phyloP scores from a whole-genome alignment of 331 rosid species.

The Malus hybrid region DNA sequence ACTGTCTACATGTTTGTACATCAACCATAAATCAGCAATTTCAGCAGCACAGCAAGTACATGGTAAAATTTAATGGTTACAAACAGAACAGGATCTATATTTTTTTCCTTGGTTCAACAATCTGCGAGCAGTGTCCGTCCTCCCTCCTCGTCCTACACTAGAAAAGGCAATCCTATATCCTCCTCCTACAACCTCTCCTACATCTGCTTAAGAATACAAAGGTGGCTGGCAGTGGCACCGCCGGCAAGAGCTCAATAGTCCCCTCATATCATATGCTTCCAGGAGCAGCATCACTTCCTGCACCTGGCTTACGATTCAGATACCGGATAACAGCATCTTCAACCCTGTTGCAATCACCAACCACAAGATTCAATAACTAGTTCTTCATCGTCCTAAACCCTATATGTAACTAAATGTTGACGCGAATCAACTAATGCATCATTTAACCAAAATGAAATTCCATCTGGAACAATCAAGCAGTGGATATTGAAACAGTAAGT shows the following conservation, averaged over 20 bases:
- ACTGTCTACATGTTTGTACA: conserved; percentile 16
- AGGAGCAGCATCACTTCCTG: conserved; percentile 78
- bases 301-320: conserved; percentile 79
- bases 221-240: not conserved
- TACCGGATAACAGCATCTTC: conserved; percentile 98
- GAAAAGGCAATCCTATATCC: conserved; percentile 2
- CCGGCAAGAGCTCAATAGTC: conserved; percentile 15
- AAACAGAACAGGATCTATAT: not conserved
- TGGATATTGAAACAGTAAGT: not conserved
- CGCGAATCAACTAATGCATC: not conserved
- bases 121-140: not conserved
- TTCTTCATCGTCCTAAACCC: not conserved
- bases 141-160: conserved; percentile 13
- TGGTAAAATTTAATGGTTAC: conserved; percentile 7
- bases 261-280: conserved; percentile 61
- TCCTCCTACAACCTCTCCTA: conserved; percentile 5
- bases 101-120: not conserved
- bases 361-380: not conserved
- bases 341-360: conserved; percentile 61
- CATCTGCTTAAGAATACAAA: conserved; percentile 1
- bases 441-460: not conserved
- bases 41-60: conserved; percentile 16
- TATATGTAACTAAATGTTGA: not conserved
- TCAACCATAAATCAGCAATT: conserved; percentile 14
- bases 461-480: not conserved